Base-by-base conservation (phyloP, 192 early-diverging fungal genomes). In the Glomus cerebriforme region DNA sequence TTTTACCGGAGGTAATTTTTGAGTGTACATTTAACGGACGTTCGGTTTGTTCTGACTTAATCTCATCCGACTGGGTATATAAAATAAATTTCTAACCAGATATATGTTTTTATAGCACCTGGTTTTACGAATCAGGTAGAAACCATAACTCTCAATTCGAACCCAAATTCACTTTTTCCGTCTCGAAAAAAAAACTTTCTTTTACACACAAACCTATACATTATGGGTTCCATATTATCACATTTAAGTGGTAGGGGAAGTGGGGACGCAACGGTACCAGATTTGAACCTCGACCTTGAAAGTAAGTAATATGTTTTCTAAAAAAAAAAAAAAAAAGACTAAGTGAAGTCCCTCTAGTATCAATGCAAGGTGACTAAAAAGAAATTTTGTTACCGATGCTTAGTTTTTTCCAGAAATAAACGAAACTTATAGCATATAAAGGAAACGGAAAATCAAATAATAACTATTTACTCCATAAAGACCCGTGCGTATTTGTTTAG, bases 271-370 rank as follows among this genome's bases (percentile, higher is more conserved):
- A 65, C 79, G 64, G 86, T 88, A 32, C 90, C 88, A 72, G 88
- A 91, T 83, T 85, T 91, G 24, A 81, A 81, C 34, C 85, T 91
- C 26, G 88, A 90, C 82, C 84, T 91, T 81, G 89, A 91, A 83
- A 90, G 88, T 87, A 89, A 82, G 84, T 80, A 35, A 49, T 39
- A 67, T 73, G 31, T 66, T 62, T 65, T 43, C 39, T 70, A 37
- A 65, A 63, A 71, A 83, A 83, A 80, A 79, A 62, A 32, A 80
- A 69, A 76, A 31, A 72, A 32, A 47, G 35, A 54, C 49, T 54
- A 54, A 54, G 47, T 49, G 47, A 49, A 49, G 19, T n/a, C 49
- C 49, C 15, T 7, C 49, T 1, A 54, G 49, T 6, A 54, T 54
- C 49, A 54, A 17, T 22, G 19, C 15, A 54, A 54, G 49, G 49